Percentiles rank a stretch among this genome's conserved stretches.
phyloP scores from a whole-genome alignment of 306 rosid genomes.

The Lathyrus sativus region DNA sequence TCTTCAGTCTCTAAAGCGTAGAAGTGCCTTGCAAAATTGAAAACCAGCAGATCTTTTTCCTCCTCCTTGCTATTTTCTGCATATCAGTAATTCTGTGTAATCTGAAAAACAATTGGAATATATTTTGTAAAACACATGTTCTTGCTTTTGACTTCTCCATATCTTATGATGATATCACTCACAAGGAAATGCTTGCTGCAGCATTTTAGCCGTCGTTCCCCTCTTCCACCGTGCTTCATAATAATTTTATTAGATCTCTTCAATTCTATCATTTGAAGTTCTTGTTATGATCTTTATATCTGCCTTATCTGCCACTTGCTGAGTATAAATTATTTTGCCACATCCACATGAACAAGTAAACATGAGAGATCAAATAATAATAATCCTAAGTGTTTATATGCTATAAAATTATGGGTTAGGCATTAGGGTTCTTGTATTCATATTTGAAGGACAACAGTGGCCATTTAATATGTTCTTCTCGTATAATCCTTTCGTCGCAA shows the following conservation, averaged over 20 bases:
- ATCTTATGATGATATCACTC: constrained; percentile 26
- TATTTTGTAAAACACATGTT: constrained; percentile 28
- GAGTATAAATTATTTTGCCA: background rate
- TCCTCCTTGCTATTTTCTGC: constrained; percentile 30
- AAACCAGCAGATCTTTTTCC: constrained; percentile 28
- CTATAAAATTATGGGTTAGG: background rate
- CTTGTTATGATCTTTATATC: constrained; percentile 27
- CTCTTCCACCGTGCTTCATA: constrained; percentile 21
- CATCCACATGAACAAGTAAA: background rate
- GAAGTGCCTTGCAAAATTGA: constrained; percentile 41
- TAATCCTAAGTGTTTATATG: background rate
- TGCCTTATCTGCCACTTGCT: constrained; percentile 7
- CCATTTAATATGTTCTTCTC: background rate
- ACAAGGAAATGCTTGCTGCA: constrained; percentile 26
- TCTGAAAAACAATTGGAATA: constrained; percentile 20
- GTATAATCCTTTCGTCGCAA: too few relatives aligned
- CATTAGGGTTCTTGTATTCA: background rate
- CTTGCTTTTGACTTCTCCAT: constrained; percentile 16
- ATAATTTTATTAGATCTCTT: constrained; percentile 30
- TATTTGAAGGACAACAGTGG: background rate
- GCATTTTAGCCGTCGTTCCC: constrained; percentile 23
- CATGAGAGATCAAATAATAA: background rate
- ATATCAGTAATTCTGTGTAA: constrained; percentile 33
- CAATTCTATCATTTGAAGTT: constrained; percentile 26
- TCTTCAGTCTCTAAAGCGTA: constrained; percentile 35